Base-by-base conservation (phyloP, 768 basidiomycete species). In the Leucocoprinus leucothites region DNA sequence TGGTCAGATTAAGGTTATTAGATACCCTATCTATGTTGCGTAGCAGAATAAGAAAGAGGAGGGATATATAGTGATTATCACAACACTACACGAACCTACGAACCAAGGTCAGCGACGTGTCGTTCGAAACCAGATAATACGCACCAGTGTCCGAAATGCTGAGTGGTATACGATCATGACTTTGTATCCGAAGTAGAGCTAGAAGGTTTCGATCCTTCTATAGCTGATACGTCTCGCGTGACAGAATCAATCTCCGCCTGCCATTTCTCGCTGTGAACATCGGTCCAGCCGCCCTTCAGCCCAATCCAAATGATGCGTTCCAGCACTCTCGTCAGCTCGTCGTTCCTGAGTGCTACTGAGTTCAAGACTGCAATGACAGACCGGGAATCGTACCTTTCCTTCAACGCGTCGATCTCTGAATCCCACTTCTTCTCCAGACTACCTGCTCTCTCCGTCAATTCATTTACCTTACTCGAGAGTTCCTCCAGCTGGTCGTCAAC, bases 401-500 rank as follows among this genome's bases (percentile, higher is more conserved):
- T 71, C 59, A 81, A 75, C 35, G 79, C 78, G 21, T 62, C 59
- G 61, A 74, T 60, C 50, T 78, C 69, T 31, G 77, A 77, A 49
- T 82, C 80, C 58, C 79, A 71, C 42, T 61, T 62, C 46, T 59
- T 62, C 40, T 67, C 60, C n/a, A 86, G 58, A 18, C 61, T 63
- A 14, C 78, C 73, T 11, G 84, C 65, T 4, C 72, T 67, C 21
- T 67, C 66, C 14, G 71, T 70, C 24, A 91, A 63, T 19, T 76
- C 76, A 42, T 71, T 63, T 1, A 92, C 63, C 2, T 71, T 69
- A 5, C 63, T 68, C 13, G 72, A 70, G 1, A 92, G 74, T 1
- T 76, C 74, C 3, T 89, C 87, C 24, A 92, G 72, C 53, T 80
- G 75, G 50, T 92, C 90, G 58, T 89, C 84, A 7, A 93, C 84